A percentile compares a stretch with the other conserved stretches of the same genome.
Conservation (phyloP, 129 eudicot species). For the Flaveria sonorensis region DNA sequence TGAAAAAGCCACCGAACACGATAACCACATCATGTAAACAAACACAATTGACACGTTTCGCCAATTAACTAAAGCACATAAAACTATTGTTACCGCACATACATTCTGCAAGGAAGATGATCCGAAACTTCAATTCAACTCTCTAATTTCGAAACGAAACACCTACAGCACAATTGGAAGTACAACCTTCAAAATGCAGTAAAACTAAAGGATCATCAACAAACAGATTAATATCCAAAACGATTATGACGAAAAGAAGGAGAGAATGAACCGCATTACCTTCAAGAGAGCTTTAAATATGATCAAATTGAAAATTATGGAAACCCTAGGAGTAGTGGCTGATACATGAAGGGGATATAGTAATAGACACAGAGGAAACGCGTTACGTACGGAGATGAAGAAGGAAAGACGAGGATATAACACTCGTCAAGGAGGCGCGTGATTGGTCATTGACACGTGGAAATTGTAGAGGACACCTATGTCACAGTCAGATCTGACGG, state of each 20-base stretch:
- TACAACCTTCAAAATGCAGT: constrained; percentile 22
- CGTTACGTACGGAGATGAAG: constrained; percentile 30
- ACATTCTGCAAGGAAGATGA: background rate
- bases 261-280: constrained; percentile 35
- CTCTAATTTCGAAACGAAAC: background rate
- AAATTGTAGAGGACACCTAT: constrained; percentile 38
- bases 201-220: background rate
- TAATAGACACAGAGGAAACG: constrained; percentile 1
- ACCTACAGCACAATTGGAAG: background rate
- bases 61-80: background rate
- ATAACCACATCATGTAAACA: constrained; percentile 10
- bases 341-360: constrained; percentile 17
- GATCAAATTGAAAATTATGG: constrained; percentile 2
- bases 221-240: background rate
- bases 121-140: constrained; percentile 13
- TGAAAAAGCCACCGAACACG: background rate
- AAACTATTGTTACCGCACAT: background rate
- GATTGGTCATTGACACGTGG: constrained; percentile 52
- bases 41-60: constrained; percentile 2
- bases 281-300: background rate
- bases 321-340: constrained; percentile 33
- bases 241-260: constrained; percentile 4
- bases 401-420: constrained; percentile 2
- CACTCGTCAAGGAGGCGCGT: constrained; percentile 40
- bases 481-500: constrained; percentile 60